Base-by-base conservation (phyloP, 202 grass and related monocot genomes). In the Cymbopogon flexuosus region DNA sequence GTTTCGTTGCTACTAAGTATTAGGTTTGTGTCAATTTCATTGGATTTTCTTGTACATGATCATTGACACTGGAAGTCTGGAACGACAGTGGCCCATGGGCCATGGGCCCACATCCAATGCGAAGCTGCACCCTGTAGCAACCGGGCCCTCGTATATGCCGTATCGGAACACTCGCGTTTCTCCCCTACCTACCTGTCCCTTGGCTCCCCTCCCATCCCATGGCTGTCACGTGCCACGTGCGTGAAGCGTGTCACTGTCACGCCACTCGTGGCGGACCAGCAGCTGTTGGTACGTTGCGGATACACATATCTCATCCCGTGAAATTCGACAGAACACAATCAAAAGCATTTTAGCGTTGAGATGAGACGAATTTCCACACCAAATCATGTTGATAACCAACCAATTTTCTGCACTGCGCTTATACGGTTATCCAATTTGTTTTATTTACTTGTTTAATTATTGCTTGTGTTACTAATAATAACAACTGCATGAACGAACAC, bases 1-100 rank as follows among this genome's bases (percentile, higher is more conserved):
- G 16, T 27, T 29, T 54, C 42, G 29, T 35, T 1, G 14, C 14
- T 29, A 19, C 8, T 58, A 21, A 21, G 7, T 54, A 15, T 73
- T 79, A 68, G 86, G 80, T 74, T 76, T 4, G 41, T 46, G 57
- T 77, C 77, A 43, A 61, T 77, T 85, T 81, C 65, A 81, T 57
- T 22, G 52, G 52, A 14, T 33, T 16, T 7, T 27, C 75, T 41
- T 41, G 70, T 7, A 35, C 22, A 24, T 54, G 70, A 35, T 45
- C 54, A 34, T 46, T 42, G 74, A 74, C 12, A 33, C 5, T 15
- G 35, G 27, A 27, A 27, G 27, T 27, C 27, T 27, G 27, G 23
- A 80, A 63, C 3, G 0, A 15, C 65, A 37, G 35, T 47, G 10
- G 43, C 5, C 37, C 15, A 45, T 13, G 39, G 16, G 23, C 24